A percentile compares a stretch with the other conserved stretches of the same genome.
Evolutionary conservation across 2,329 filamentous ascomycete genomes (phyloP).

Genomic region (Diaporthe vexans): DNA sequence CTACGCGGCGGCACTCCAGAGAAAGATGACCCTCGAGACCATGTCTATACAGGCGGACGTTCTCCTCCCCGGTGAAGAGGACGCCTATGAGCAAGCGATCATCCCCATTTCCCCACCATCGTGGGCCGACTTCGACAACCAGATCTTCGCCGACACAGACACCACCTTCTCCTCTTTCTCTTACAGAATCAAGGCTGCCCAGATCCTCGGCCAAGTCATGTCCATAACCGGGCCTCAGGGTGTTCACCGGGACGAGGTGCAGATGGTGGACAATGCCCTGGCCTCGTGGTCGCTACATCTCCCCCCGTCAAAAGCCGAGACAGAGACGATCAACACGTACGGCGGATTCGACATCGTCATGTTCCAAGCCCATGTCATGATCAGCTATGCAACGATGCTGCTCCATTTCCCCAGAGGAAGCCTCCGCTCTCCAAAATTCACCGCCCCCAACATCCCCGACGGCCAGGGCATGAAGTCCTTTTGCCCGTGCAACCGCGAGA

Average conservation of each 20-base stretch:
- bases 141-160: neutral
- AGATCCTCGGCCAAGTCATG: constrained; percentile 3
- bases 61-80: neutral
- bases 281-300: neutral
- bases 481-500: constrained; percentile 11
- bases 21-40: neutral
- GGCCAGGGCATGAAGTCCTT: constrained; percentile 7
- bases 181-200: neutral
- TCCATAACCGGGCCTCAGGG: constrained; percentile 7
- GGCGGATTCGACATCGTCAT: constrained; percentile 4
- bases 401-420: neutral
- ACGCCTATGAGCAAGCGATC: neutral
- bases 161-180: neutral
- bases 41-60: neutral
- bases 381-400: constrained; percentile 6
- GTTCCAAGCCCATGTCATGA: constrained; percentile 10
- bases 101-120: neutral
- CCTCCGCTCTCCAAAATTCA: neutral
- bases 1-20: constrained; percentile 3
- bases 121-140: constrained; percentile 4
- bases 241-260: constrained; percentile 9
- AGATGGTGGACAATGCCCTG: constrained; percentile 5
- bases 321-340: constrained; percentile 10
- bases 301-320: neutral
- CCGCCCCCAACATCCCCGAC: neutral